Evolutionary conservation across 495 filamentous ascomycete species (phyloP).

Genomic region (Aspergillus campestris): DNA sequence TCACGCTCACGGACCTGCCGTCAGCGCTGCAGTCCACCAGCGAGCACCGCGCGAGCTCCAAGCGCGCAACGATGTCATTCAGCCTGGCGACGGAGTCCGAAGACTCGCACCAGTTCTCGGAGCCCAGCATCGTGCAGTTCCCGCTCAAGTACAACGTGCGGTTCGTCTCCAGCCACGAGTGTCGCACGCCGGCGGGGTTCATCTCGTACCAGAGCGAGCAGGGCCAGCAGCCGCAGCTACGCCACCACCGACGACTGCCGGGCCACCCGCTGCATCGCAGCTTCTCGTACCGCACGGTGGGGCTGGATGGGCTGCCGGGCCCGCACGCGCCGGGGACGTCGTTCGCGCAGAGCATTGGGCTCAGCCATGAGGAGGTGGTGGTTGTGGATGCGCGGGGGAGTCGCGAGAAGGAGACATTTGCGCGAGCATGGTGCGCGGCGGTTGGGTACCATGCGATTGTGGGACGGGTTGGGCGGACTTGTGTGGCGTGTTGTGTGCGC

Average conservation of each 20-base stretch:
- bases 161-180: slow-evolving; percentile 59
- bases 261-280: slow-evolving; percentile 60
- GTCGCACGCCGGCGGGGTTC: slow-evolving; percentile 43
- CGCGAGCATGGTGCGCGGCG: slow-evolving; percentile 60
- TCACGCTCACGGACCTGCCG: slow-evolving; percentile 19
- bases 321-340: slow-evolving; percentile 5
- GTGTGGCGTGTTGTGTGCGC: slow-evolving; percentile 59
- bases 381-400: slow-evolving; percentile 42
- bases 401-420: slow-evolving; percentile 54
- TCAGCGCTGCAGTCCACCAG: slow-evolving; percentile 11
- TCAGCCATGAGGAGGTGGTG: slow-evolving; percentile 36
- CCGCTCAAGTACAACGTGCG: slow-evolving; percentile 52
- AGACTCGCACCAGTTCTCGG: no score
- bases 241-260: slow-evolving; percentile 22
- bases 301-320: slow-evolving; percentile 42
- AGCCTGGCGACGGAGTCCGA: slow-evolving; percentile 22
- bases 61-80: slow-evolving; percentile 47
- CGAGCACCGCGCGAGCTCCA: slow-evolving; percentile 30
- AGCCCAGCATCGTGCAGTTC: slow-evolving; percentile 34
- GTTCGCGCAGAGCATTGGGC: slow-evolving; percentile 1
- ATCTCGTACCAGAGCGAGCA: slow-evolving; percentile 8
- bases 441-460: slow-evolving; percentile 62
- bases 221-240: slow-evolving; percentile 23
- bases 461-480: slow-evolving; percentile 53
- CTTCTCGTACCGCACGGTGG: slow-evolving; percentile 48